Evolutionary conservation across 176 grass and related monocot species (phyloP), one percentile per base, ranked within the genome.

Genomic region (Lolium multiflorum): DNA sequence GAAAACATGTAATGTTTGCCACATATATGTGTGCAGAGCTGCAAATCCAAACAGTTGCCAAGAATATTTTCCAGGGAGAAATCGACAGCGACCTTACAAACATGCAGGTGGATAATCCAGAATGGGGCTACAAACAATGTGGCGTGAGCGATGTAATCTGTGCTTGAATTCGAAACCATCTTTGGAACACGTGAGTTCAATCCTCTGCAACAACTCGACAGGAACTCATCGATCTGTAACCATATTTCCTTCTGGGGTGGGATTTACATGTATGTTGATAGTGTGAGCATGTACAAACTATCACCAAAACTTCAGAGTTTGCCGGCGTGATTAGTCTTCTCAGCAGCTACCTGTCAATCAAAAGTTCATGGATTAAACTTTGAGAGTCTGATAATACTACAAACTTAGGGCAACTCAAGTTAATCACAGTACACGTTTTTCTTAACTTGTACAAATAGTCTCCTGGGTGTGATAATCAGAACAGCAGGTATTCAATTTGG

Each of bases 341-440:
- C 63, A 41, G 43, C 26, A 77, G 24, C 64, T 76, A 90, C 71
- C 71, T 76, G 60, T 57, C 76, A 18, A 78, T 88, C 41, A 21
- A 51, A 70, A 71, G 24, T 67, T 7, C 22, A 70, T 58, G 20
- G 16, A 58, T 70, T 8, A 56, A 71, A 37, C 3, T 52, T 11
- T 50, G 41, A 38, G 39, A 54, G 63, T 80, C 55, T 24, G 21
- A 58, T 73, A 28, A 46, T 83, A 13, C 31, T 83, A 13, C 31
- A 25, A 58, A 76, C 41, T 11, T 43, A 43, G 41, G 41, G 41
- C 41, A 43, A 7, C 6, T 77, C 7, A 82, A 82, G 66, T 15
- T 86, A 76, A 56, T 76, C 21, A 68, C 37, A 76, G 47, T 47
- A 82, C 51, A 55, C 6, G 0, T 9, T 74, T 73, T 44, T 16